Evolutionary conservation across 2,329 filamentous ascomycete species (phyloP).

Genomic region (Emmonsiellopsis sp.): DNA sequence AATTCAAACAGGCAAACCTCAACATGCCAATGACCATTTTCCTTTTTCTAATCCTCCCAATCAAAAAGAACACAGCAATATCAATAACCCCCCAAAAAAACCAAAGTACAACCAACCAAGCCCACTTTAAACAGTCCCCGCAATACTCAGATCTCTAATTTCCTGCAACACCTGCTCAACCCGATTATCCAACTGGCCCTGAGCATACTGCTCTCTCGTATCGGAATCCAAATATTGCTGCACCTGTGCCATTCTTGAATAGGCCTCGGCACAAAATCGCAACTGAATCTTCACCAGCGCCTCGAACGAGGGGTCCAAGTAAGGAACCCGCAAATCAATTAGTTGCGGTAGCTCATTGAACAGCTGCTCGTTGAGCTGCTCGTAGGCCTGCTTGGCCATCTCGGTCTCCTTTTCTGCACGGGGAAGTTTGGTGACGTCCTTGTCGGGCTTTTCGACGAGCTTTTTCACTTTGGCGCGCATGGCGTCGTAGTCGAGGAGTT

Average conservation of each 20-base stretch:
- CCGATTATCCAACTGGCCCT: constrained; percentile 78
- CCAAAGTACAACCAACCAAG: constrained; percentile 1
- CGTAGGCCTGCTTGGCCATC: constrained; percentile 85
- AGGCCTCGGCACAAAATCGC: constrained; percentile 94
- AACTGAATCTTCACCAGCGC: constrained; percentile 98
- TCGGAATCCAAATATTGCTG: constrained; percentile 96
- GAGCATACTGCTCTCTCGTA: constrained; percentile 90
- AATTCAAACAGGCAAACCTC: too few relatives aligned
- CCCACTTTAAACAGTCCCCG: constrained; percentile 49
- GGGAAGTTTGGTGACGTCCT: constrained; percentile 92
- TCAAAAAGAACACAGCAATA: background rate
- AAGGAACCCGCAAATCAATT: constrained; percentile 92
- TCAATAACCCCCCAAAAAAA: background rate
- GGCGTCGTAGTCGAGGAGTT: constrained; percentile 95
- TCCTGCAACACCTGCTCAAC: constrained; percentile 96
- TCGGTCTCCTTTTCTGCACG: constrained; percentile 94
- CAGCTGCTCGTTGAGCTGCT: constrained; percentile 93
- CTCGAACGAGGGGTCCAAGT: constrained; percentile 93
- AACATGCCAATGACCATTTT: too few relatives aligned
- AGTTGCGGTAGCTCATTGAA: constrained; percentile 87
- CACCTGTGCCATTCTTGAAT: constrained; percentile 96
- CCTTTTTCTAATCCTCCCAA: too few relatives aligned
- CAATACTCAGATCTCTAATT: constrained; percentile 93
- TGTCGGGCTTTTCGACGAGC: constrained; percentile 95
- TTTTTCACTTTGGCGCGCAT: constrained; percentile 95